These are phyloP conservation scores for Borealophlyctis nickersoniae DNA, from an alignment of 192 early-diverging fungal species.

Conservation along the genomic window DNA sequence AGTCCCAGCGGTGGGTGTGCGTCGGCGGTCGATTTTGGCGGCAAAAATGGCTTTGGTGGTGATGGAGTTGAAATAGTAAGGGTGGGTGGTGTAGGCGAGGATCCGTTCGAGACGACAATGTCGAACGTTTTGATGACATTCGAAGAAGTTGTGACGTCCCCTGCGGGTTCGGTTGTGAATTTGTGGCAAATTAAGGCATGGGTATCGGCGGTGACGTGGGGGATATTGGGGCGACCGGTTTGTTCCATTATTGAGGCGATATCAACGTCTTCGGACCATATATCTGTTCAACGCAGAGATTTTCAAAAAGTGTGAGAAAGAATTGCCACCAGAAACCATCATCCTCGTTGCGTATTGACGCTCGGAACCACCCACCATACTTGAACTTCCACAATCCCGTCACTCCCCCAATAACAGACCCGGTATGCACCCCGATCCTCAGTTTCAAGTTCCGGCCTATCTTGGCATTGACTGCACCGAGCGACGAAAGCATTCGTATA, in stretches of 20 bases:
- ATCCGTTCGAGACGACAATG: constrained; percentile 19
- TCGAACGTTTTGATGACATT: constrained; percentile 19
- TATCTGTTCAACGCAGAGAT: too few species aligned
- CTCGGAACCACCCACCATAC: constrained; percentile 20
- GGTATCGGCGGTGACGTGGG: constrained; percentile 24
- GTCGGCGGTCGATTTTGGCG: too few species aligned
- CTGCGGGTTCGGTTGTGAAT: constrained; percentile 14
- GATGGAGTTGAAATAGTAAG: too few species aligned
- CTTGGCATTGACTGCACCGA: constrained; percentile 6
- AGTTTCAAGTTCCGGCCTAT: constrained; percentile 17
- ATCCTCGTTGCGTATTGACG: too few species aligned
- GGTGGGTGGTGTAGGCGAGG: too few species aligned
- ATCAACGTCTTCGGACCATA: constrained; percentile 38
- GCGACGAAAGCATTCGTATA: constrained; percentile 23
- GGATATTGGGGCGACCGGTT: constrained; percentile 18
- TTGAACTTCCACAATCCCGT: constrained; percentile 40
- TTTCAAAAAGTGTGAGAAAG: too few species aligned
- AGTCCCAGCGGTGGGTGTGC: too few species aligned
- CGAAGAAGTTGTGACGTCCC: constrained; percentile 16
- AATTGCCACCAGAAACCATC: too few species aligned
- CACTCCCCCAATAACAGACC: constrained; percentile 32
- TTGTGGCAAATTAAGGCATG: constrained; percentile 15
- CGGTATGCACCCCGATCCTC: constrained; percentile 35
- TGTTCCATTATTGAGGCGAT: constrained; percentile 34
- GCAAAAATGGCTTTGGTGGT: too few species aligned